Evolutionary conservation across 192 early-diverging fungal genomes (phyloP), one percentile per base, ranked within the genome.

Genomic region (Linderina pennispora): DNA sequence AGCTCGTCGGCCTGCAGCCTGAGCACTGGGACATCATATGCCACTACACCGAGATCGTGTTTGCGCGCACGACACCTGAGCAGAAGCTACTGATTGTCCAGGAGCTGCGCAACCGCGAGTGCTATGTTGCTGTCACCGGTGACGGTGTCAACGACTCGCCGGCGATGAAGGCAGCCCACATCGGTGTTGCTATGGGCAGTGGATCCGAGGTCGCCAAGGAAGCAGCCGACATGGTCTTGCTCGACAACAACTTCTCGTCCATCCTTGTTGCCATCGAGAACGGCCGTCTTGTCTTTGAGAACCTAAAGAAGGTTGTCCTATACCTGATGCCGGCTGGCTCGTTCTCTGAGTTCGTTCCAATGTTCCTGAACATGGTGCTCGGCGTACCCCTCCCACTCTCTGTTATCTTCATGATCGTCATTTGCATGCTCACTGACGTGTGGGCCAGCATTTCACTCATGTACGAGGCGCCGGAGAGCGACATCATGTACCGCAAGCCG

Each of bases 121-220:
- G 74, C 43, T 38, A 78, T 8, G 84, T 92, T 5, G 87, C 77
- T 3, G 84, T 90, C 22, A 89, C 86, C 16, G 89, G 89, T 43
- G 89, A 91, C 54, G 89, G 89, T 46, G 83, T 86, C 1, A 92
- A 92, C 51, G 89, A 92, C 60, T 83, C 87, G 26, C 85, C 89
- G 23, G 85, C 89, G 16, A 66, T 92, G n/a, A 89, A 86, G 62
- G 77, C 78, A 31, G 86, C 90, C 15, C 71, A 88, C 57, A 75
- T 92, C 36, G 90, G 90, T 31, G 69, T 92, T 37, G 84, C 90
- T 32, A 82, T 92, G 67, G 88, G 80, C 2, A 49, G 66, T 38
- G 86, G 87, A 19, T 81, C 79, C 3, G 87, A 91, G 50, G 82
- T 87, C 3, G 77, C 79, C n/a, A 80, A 69, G 39, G 79, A 77